Conservation (phyloP, 306 rosid species). For the Quercus bicolor region DNA sequence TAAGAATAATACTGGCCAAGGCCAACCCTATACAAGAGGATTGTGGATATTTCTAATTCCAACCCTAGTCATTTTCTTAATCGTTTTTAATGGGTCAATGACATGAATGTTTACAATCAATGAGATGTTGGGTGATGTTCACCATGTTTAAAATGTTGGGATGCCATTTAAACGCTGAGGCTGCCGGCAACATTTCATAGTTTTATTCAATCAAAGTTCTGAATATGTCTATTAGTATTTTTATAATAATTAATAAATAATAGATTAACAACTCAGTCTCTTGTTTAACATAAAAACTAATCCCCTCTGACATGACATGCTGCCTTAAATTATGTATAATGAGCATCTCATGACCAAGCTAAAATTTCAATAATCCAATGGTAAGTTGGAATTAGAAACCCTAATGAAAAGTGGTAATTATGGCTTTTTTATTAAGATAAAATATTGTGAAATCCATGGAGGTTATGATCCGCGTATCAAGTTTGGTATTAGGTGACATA, state of each 20-base stretch:
- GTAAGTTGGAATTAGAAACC: neutral
- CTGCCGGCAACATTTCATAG: constrained; percentile 15
- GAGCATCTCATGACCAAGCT: constrained; percentile 9
- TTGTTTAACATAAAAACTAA: constrained; percentile 17
- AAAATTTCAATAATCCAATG: neutral
- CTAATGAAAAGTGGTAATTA: neutral
- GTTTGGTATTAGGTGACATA: too few relatives aligned
- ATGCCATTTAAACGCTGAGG: constrained; percentile 8
- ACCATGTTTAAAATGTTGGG: constrained; percentile 16
- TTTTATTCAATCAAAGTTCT: neutral
- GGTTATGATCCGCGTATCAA: too few relatives aligned
- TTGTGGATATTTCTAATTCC: neutral
- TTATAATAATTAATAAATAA: too few relatives aligned
- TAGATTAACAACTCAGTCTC: neutral
- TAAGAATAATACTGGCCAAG: neutral
- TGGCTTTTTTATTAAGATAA: too few relatives aligned
- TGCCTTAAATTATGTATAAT: constrained; percentile 20
- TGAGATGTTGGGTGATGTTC: neutral
- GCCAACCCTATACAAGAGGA: neutral
- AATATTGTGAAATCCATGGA: too few relatives aligned
- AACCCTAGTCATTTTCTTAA: neutral
- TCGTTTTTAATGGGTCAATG: neutral
- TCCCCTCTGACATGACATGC: constrained; percentile 30
- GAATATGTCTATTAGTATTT: too few relatives aligned
- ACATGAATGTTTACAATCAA: constrained; percentile 2